phyloP scores from a whole-genome alignment of 345 rosid species.

The Pseudoturritis turrita region DNA sequence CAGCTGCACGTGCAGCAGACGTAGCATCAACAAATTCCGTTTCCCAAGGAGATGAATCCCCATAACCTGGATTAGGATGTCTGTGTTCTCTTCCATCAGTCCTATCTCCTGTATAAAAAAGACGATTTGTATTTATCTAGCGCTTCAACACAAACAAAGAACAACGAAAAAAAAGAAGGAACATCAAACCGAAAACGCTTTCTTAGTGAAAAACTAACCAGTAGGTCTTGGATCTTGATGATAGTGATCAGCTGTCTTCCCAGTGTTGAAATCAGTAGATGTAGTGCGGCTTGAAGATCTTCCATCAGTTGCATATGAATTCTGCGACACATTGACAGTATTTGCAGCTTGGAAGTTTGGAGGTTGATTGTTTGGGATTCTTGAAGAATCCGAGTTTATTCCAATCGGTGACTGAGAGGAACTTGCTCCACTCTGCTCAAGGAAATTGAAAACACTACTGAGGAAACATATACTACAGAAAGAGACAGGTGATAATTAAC shows the following conservation, averaged over 20 bases:
- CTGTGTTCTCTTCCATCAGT: slow-evolving; percentile 36
- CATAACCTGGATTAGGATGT: slow-evolving; percentile 39
- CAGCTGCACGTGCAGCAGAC: slow-evolving; percentile 90
- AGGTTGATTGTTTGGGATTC: slow-evolving; percentile 35
- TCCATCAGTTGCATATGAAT: slow-evolving; percentile 29
- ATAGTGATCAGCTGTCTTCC: slow-evolving; percentile 6
- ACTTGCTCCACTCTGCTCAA: slow-evolving; percentile 63
- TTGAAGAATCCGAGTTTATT: slow-evolving; percentile 33
- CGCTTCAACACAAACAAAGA: not conserved
- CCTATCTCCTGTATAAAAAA: slow-evolving; percentile 37
- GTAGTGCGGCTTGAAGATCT: slow-evolving; percentile 35
- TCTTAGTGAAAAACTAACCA: slow-evolving; percentile 29
- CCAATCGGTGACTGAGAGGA: slow-evolving; percentile 33
- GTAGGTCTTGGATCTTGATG: slow-evolving; percentile 32
- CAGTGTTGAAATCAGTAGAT: slow-evolving; percentile 21
- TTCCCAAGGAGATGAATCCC: slow-evolving; percentile 41
- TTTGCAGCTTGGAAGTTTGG: slow-evolving; percentile 34
- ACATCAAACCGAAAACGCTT: not conserved
- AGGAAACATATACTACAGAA: slow-evolving; percentile 6
- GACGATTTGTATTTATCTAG: not conserved
- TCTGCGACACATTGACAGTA: slow-evolving; percentile 15
- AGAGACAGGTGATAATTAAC: not conserved
- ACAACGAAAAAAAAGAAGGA: not conserved
- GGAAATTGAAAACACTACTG: slow-evolving; percentile 3
- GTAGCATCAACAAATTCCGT: slow-evolving; percentile 84